These are phyloP conservation scores for Amylostereum chailletii DNA, from an alignment of 1,284 basidiomycete species.

Conservation along the genomic window DNA sequence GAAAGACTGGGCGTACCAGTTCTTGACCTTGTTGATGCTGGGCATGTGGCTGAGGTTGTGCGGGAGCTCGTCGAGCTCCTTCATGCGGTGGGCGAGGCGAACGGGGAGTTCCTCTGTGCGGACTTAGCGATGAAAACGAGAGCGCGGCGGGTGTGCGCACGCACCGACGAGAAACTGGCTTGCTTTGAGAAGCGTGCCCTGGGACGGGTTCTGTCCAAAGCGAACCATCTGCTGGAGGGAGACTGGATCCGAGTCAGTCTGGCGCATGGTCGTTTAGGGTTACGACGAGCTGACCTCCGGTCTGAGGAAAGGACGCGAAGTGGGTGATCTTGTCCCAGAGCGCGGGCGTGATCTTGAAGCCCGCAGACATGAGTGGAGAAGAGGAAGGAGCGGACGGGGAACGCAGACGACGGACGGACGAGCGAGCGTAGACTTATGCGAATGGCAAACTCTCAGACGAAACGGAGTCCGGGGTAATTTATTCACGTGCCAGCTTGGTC, in stretches of 20 bases:
- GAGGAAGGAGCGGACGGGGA: neutral
- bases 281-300: constrained; percentile 54
- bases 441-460: neutral
- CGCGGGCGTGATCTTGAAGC: constrained; percentile 67
- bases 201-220: constrained; percentile 81
- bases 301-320: constrained; percentile 91
- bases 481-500: neutral
- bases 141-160: constrained; percentile 7
- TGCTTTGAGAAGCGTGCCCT: constrained; percentile 82
- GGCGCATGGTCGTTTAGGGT: constrained; percentile 1
- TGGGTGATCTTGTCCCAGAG: constrained; percentile 92
- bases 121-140: neutral
- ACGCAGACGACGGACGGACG: neutral
- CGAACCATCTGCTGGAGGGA: constrained; percentile 88
- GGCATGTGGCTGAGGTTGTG: constrained; percentile 90
- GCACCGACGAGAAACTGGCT: constrained; percentile 75
- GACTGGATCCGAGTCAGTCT: constrained; percentile 35
- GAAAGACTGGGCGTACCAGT: constrained; percentile 99
- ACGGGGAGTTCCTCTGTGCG: constrained; percentile 83
- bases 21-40: constrained; percentile 91
- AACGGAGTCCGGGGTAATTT: neutral
- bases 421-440: neutral
- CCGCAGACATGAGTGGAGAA: neutral
- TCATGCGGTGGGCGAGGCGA: constrained; percentile 90
- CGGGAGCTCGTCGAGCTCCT: constrained; percentile 93